Percentiles rank a stretch among this genome's conserved stretches.
phyloP scores from a whole-genome alignment of 345 rosid genomes.

The Ceriops tagal region DNA sequence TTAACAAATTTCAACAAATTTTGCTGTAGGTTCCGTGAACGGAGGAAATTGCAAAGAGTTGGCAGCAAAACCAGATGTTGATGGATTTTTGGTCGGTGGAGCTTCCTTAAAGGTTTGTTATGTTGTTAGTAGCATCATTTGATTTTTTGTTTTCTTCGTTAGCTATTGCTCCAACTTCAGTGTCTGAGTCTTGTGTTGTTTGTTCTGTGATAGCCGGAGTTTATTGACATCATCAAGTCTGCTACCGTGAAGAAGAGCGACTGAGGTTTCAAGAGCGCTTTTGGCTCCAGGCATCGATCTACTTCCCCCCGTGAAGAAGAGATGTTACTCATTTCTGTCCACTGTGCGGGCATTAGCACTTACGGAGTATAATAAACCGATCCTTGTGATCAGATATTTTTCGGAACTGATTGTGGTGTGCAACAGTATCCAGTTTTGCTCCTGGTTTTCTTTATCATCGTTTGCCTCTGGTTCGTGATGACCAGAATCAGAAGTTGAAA shows the following conservation, averaged over 20 bases:
- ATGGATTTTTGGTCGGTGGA: slow-evolving; percentile 80
- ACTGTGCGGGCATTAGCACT: neutral
- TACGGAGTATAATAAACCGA: neutral
- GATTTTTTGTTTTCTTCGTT: neutral
- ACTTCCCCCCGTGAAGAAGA: neutral
- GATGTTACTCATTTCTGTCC: neutral
- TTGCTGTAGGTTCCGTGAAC: slow-evolving; percentile 51
- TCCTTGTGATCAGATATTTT: slow-evolving; percentile 3
- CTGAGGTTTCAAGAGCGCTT: slow-evolving; percentile 15
- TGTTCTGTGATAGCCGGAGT: slow-evolving; percentile 45
- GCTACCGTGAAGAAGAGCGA: slow-evolving; percentile 49
- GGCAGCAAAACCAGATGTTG: slow-evolving; percentile 58
- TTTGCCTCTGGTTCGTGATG: too few relatives aligned
- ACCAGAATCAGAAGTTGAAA: too few relatives aligned
- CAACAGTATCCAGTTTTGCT: neutral
- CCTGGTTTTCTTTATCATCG: too few relatives aligned
- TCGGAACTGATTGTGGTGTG: neutral
- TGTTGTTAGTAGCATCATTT: neutral
- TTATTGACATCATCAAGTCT: slow-evolving; percentile 59
- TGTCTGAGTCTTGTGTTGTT: neutral
- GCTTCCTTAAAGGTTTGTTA: slow-evolving; percentile 62
- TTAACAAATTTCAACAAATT: neutral
- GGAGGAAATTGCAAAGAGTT: slow-evolving; percentile 65
- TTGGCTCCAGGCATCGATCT: too few relatives aligned
- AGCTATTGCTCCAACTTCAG: neutral